Evolutionary conservation across 768 basidiomycete genomes (phyloP).

Genomic region (Hydnum rufescens): DNA sequence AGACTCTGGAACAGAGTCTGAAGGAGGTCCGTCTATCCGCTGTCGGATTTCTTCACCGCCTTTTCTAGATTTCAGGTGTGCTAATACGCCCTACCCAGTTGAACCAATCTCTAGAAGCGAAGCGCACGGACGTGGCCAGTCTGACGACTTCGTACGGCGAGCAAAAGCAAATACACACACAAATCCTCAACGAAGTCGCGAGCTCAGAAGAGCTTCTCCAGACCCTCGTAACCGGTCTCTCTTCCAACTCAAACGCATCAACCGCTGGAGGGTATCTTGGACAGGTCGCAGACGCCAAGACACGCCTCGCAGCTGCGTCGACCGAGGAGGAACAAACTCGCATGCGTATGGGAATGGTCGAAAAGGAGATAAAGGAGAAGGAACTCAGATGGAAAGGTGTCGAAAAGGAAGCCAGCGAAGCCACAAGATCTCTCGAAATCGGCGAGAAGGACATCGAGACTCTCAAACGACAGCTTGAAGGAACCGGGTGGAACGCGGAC

Average conservation of each 20-base stretch:
- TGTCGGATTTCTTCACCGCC: slow-evolving; percentile 22
- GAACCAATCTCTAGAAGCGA: slow-evolving; percentile 33
- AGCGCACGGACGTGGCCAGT: slow-evolving; percentile 36
- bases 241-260: slow-evolving; percentile 44
- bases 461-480: slow-evolving; percentile 30
- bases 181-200: slow-evolving; percentile 36
- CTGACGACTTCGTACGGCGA: slow-evolving; percentile 34
- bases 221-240: slow-evolving; percentile 79
- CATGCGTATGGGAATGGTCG: slow-evolving; percentile 50
- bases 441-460: slow-evolving; percentile 35
- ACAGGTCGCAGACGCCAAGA: slow-evolving; percentile 72
- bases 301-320: slow-evolving; percentile 48
- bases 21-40: too few relatives aligned
- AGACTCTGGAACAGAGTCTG: slow-evolving; percentile 32
- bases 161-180: slow-evolving; percentile 50
- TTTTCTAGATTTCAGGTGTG: background rate
- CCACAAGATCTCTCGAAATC: slow-evolving; percentile 41
- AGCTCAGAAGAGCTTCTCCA: slow-evolving; percentile 87
- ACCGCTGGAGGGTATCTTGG: slow-evolving; percentile 80
- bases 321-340: slow-evolving; percentile 75
- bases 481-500: slow-evolving; percentile 57
- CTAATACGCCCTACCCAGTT: slow-evolving; percentile 25
- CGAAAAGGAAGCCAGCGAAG: slow-evolving; percentile 64
- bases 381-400: slow-evolving; percentile 67
- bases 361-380: slow-evolving; percentile 60